These are phyloP conservation scores for Podaxis mareebaensis DNA, from an alignment of 768 basidiomycete genomes.

Conservation along the genomic window DNA sequence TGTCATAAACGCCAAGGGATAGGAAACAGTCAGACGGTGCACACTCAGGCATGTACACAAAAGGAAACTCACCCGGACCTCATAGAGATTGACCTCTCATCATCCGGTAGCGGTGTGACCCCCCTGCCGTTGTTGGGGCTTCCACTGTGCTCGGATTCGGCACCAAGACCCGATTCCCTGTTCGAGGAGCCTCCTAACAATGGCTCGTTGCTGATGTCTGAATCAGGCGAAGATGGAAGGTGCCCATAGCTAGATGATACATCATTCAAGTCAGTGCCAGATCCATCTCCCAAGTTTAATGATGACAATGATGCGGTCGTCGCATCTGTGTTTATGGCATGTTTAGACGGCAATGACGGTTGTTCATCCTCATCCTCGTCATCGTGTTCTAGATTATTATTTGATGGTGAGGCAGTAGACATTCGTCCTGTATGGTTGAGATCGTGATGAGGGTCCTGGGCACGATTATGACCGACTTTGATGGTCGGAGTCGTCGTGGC, in stretches of 20 bases:
- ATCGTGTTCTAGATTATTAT: not conserved
- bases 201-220: conserved; percentile 38
- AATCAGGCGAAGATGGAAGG: conserved; percentile 48
- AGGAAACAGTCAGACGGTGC: not conserved
- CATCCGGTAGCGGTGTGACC: conserved; percentile 2
- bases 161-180: conserved; percentile 20
- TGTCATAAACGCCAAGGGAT: not conserved
- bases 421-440: not conserved
- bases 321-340: not conserved
- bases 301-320: conserved; percentile 12
- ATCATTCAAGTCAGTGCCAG: conserved; percentile 10
- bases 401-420: not conserved
- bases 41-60: not conserved
- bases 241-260: conserved; percentile 37
- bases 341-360: conserved; percentile 1
- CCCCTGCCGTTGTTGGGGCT: not conserved
- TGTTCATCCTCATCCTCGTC: not conserved
- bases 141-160: conserved; percentile 14
- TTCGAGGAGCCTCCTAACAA: conserved; percentile 28
- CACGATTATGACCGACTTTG: not conserved
- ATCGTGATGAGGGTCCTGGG: not conserved
- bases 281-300: conserved; percentile 17
- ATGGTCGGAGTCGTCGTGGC: not conserved
- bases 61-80: conserved; percentile 5
- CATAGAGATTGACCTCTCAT: not conserved